These are phyloP conservation scores for Mollisia scopiformis DNA, from an alignment of 2,329 filamentous ascomycete species.

Conservation along the genomic window DNA sequence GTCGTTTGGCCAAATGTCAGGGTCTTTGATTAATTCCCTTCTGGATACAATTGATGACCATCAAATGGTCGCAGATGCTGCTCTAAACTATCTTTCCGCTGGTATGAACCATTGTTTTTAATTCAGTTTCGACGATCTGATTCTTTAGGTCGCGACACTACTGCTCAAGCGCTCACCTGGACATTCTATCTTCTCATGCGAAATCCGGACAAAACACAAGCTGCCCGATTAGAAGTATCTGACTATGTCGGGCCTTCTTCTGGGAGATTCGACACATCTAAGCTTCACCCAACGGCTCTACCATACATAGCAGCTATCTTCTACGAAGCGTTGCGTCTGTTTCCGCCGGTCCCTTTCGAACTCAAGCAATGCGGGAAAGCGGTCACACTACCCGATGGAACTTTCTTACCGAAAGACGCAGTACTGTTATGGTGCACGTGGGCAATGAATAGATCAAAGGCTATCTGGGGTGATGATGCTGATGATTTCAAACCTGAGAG, in stretches of 20 bases:
- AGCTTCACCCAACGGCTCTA: conserved; percentile 38
- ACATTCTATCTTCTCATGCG: conserved; percentile 62
- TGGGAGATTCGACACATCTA: conserved; percentile 13
- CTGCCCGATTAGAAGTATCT: conserved; percentile 48
- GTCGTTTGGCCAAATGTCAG: conserved; percentile 44
- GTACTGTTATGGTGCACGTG: conserved; percentile 67
- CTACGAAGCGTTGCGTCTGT: conserved; percentile 63
- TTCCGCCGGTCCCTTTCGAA: conserved; percentile 68
- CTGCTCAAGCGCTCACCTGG: conserved; percentile 68
- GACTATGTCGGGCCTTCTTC: background rate
- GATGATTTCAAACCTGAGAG: conserved; percentile 58
- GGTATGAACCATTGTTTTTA: conserved; percentile 36
- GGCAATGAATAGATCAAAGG: conserved; percentile 62
- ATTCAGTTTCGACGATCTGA: background rate
- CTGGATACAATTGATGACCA: conserved; percentile 58
- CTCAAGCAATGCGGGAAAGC: conserved; percentile 60
- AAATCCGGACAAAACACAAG: conserved; percentile 44
- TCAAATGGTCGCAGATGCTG: conserved; percentile 63
- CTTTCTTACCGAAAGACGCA: conserved; percentile 54
- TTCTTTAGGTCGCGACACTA: conserved; percentile 58
- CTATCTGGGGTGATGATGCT: conserved; percentile 60
- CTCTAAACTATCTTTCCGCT: conserved; percentile 68
- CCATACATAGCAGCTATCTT: conserved; percentile 65
- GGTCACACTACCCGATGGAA: conserved; percentile 62
- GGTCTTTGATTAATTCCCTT: conserved; percentile 62